phyloP scores from a whole-genome alignment of 2,329 filamentous ascomycete genomes.

The Rutstroemia sp. region DNA sequence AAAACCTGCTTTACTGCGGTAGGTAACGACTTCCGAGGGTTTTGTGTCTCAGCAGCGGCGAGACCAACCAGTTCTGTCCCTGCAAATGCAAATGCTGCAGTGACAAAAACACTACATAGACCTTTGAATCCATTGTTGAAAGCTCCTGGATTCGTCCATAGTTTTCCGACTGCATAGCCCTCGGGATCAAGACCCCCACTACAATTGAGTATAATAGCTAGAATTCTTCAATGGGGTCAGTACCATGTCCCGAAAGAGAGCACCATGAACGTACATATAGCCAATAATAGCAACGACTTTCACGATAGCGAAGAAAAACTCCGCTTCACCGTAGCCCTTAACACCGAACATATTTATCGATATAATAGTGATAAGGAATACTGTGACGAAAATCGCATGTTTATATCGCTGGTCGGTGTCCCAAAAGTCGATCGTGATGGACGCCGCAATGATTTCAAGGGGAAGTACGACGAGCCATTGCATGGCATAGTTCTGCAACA shows the following conservation, averaged over 20 bases:
- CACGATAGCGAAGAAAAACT: constrained; percentile 79
- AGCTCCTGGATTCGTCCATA: constrained; percentile 75
- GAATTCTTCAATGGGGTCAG: constrained; percentile 45
- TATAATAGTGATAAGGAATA: constrained; percentile 73
- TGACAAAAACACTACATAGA: constrained; percentile 44
- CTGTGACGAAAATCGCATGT: constrained; percentile 69
- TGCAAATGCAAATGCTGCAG: constrained; percentile 44
- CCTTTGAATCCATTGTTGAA: constrained; percentile 78
- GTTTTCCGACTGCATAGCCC: constrained; percentile 72
- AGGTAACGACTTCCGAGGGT: constrained; percentile 42
- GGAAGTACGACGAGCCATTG: constrained; percentile 83
- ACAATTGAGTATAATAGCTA: constrained; percentile 79
- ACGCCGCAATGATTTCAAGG: constrained; percentile 79
- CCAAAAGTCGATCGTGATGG: constrained; percentile 81
- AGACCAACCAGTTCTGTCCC: constrained; percentile 47
- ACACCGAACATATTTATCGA: constrained; percentile 83
- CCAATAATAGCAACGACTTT: constrained; percentile 82
- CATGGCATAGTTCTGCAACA: constrained; percentile 59
- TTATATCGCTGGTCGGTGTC: constrained; percentile 44
- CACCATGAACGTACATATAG: constrained; percentile 61
- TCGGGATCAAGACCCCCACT: constrained; percentile 61
- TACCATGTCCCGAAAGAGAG: neutral
- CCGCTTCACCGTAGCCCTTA: constrained; percentile 81
- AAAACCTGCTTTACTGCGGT: constrained; percentile 46
- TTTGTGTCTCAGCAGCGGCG: constrained; percentile 42